phyloP scores from a whole-genome alignment of 169 alveolate genomes.

The Babesia microti region DNA sequence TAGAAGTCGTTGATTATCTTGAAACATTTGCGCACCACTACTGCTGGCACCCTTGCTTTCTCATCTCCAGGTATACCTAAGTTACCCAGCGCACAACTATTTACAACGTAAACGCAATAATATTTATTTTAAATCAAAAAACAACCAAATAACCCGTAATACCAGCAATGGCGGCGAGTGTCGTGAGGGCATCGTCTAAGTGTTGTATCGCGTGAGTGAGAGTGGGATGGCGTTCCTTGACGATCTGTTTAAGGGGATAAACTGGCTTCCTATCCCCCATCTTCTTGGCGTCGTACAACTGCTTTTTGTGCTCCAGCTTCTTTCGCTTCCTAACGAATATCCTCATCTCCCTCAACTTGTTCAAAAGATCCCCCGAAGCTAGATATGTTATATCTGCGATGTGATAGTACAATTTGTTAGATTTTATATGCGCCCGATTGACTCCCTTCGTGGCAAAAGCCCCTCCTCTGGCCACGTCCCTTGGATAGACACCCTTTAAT shows the following conservation, averaged over 20 bases:
- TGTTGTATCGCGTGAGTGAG: conserved; percentile 91
- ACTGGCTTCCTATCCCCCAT: conserved; percentile 74
- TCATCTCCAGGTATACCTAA: conserved; percentile 32
- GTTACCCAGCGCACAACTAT: conserved; percentile 3
- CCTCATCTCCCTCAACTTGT: conserved; percentile 74
- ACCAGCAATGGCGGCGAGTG: conserved; percentile 85
- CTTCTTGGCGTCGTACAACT: conserved; percentile 69
- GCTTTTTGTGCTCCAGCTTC: conserved; percentile 76
- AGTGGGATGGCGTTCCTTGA: conserved; percentile 93
- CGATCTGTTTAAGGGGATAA: conserved; percentile 83
- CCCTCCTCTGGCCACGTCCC: conserved; percentile 92
- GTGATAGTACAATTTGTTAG: conserved; percentile 84
- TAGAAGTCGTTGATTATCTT: conserved; percentile 22
- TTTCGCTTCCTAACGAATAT: conserved; percentile 79
- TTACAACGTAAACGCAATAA: neutral
- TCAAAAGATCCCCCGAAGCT: conserved; percentile 71
- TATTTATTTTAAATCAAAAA: neutral
- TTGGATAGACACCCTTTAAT: conserved; percentile 96
- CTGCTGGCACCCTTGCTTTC: conserved; percentile 22
- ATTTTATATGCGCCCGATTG: conserved; percentile 64
- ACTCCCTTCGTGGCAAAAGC: conserved; percentile 53
- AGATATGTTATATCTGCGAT: conserved; percentile 83
- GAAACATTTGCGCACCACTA: conserved; percentile 17
- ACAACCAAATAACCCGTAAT: conserved; percentile 21
- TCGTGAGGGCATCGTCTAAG: conserved; percentile 93